phyloP scores from a whole-genome alignment of 805 yeast species.

The Metschnikowia koreensis region DNA sequence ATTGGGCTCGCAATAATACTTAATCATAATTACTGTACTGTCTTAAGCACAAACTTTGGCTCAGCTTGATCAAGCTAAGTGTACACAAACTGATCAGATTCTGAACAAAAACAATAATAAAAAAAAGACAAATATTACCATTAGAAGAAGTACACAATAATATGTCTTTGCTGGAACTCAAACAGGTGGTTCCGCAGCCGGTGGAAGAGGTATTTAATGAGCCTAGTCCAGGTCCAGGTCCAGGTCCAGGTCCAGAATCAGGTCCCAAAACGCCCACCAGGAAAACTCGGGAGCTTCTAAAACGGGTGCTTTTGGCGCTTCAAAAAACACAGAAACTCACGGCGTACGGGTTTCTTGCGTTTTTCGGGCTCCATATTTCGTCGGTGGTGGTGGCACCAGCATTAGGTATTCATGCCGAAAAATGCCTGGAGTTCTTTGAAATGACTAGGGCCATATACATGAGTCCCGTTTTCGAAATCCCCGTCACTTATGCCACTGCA shows the following conservation, averaged over 20 bases:
- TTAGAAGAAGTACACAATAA: background rate
- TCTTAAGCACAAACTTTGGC: no score
- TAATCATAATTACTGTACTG: no score
- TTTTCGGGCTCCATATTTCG: slow-evolving; percentile 55
- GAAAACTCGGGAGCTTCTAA: slow-evolving; percentile 6
- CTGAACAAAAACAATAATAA: no score
- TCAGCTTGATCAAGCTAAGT: no score
- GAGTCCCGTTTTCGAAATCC: slow-evolving; percentile 45
- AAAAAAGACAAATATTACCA: no score
- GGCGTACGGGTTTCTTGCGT: slow-evolving; percentile 54
- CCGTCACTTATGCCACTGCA: slow-evolving; percentile 47
- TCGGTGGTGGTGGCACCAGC: slow-evolving; percentile 56
- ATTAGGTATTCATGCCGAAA: slow-evolving; percentile 34
- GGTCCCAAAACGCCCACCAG: slow-evolving; percentile 5
- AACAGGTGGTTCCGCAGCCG: slow-evolving; percentile 16
- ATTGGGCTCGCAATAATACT: slow-evolving; percentile 2
- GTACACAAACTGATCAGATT: no score
- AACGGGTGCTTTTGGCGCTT: slow-evolving; percentile 12
- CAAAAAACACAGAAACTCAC: slow-evolving; percentile 54
- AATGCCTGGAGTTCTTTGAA: slow-evolving; percentile 55
- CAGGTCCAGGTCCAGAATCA: no score
- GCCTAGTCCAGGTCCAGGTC: background rate
- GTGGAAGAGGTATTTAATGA: slow-evolving; percentile 8
- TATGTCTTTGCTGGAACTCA: slow-evolving; percentile 13
- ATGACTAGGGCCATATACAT: slow-evolving; percentile 64